Conservation (phyloP, 164 flowering plant genomes). For the Berberis thunbergii region DNA sequence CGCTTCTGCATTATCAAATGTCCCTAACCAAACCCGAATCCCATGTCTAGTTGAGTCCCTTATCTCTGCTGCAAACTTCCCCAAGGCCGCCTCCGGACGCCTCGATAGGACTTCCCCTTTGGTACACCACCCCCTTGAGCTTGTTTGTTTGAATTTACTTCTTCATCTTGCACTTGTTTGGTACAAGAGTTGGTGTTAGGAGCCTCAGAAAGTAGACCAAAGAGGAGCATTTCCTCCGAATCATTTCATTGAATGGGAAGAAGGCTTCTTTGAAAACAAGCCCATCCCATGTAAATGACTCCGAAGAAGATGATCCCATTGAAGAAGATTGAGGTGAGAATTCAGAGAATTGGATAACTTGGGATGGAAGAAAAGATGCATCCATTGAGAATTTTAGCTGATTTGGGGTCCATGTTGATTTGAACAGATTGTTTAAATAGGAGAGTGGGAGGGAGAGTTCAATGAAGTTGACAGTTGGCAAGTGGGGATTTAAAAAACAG, state of each 20-base stretch:
- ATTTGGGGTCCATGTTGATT: not conserved
- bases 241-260: constrained; percentile 59
- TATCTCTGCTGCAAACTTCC: constrained; percentile 69
- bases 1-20: constrained; percentile 66
- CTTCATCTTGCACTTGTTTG: constrained; percentile 13
- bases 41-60: constrained; percentile 66
- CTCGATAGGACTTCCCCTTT: constrained; percentile 24
- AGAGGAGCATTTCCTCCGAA: constrained; percentile 49
- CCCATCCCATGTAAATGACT: constrained; percentile 12
- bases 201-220: constrained; percentile 26
- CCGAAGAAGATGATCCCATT: constrained; percentile 11
- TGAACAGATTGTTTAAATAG: not conserved
- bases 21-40: constrained; percentile 64
- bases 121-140: not conserved
- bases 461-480: too few relatives aligned
- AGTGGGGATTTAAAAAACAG: not conserved
- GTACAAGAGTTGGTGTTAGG: constrained; percentile 1
- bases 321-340: constrained; percentile 24
- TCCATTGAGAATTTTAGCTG: not conserved
- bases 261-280: constrained; percentile 4
- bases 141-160: constrained; percentile 10
- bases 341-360: not conserved
- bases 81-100: constrained; percentile 54
- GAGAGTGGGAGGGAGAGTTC: not conserved
- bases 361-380: constrained; percentile 15